These are phyloP conservation scores for Psilocybe tampanensis DNA, from an alignment of 768 basidiomycete species.

Conservation along the genomic window DNA sequence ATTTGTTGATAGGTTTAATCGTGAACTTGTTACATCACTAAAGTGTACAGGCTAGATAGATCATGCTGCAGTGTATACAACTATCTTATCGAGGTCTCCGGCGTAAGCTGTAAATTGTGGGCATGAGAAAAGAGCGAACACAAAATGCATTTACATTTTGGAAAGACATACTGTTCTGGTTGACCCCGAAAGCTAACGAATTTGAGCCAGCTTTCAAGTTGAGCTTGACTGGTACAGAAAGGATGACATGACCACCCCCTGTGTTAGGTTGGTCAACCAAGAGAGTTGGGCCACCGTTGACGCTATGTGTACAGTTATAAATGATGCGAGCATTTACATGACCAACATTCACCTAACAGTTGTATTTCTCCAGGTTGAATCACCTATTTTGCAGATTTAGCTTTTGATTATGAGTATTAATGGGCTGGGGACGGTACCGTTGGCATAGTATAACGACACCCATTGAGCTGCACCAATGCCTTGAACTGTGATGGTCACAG, in stretches of 20 bases:
- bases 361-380: conserved; percentile 59
- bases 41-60: background rate
- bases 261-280: conserved; percentile 60
- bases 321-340: background rate
- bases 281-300: conserved; percentile 58
- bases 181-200: conserved; percentile 49
- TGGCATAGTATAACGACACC: conserved; percentile 64
- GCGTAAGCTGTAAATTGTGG: conserved; percentile 46
- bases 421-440: conserved; percentile 33
- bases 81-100: conserved; percentile 61
- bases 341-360: conserved; percentile 50
- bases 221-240: conserved; percentile 60
- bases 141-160: background rate
- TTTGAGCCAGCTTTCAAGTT: conserved; percentile 52
- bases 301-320: conserved; percentile 33
- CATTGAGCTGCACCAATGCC: conserved; percentile 57
- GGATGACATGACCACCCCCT: conserved; percentile 52
- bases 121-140: background rate
- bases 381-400: conserved; percentile 29
- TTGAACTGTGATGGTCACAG: conserved; percentile 57
- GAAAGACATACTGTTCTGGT: conserved; percentile 48
- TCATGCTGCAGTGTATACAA: conserved; percentile 52
- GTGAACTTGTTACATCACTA: background rate
- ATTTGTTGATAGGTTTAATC: background rate
- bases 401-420: background rate